Percentiles rank a stretch among this genome's conserved stretches.
Conservation (phyloP, 805 yeast genomes). For the Priceomyces melissophilus region DNA sequence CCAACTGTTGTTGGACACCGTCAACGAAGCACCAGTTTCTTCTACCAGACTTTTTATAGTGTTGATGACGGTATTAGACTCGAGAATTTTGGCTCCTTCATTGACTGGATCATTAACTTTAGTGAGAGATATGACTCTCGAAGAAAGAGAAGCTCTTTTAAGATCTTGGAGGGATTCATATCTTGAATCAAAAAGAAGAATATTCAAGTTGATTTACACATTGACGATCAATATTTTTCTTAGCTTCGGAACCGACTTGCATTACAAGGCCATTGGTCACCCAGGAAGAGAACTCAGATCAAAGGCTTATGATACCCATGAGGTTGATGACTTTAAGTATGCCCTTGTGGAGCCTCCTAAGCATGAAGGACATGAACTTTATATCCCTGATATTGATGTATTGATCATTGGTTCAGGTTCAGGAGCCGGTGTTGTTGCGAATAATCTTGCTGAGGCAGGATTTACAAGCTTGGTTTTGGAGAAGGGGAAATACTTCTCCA, state of each 20-base stretch:
- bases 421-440: slow-evolving; percentile 53
- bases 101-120: slow-evolving; percentile 33
- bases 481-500: slow-evolving; percentile 44
- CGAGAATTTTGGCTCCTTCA: slow-evolving; percentile 28
- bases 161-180: slow-evolving; percentile 41
- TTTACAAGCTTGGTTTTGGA: slow-evolving; percentile 45
- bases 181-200: slow-evolving; percentile 28
- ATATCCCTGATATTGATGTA: slow-evolving; percentile 40
- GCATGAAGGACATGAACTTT: slow-evolving; percentile 25
- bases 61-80: slow-evolving; percentile 23
- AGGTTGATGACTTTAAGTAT: slow-evolving; percentile 24
- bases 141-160: slow-evolving; percentile 31
- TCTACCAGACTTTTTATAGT: slow-evolving; percentile 22
- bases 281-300: slow-evolving; percentile 33
- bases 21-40: slow-evolving; percentile 13
- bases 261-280: slow-evolving; percentile 34
- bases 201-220: slow-evolving; percentile 27
- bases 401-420: slow-evolving; percentile 51
- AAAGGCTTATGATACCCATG: slow-evolving; percentile 23
- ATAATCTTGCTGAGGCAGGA: slow-evolving; percentile 42
- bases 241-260: slow-evolving; percentile 28
- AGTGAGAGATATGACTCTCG: slow-evolving; percentile 32
- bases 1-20: slow-evolving; percentile 11
- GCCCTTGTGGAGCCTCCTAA: slow-evolving; percentile 29
- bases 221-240: slow-evolving; percentile 24